Percentiles rank a stretch among this genome's conserved stretches.
These are phyloP conservation scores for Globisporangium megalacanthum DNA, from an alignment of 352 stramenopile genomes.

Conservation along the genomic window DNA sequence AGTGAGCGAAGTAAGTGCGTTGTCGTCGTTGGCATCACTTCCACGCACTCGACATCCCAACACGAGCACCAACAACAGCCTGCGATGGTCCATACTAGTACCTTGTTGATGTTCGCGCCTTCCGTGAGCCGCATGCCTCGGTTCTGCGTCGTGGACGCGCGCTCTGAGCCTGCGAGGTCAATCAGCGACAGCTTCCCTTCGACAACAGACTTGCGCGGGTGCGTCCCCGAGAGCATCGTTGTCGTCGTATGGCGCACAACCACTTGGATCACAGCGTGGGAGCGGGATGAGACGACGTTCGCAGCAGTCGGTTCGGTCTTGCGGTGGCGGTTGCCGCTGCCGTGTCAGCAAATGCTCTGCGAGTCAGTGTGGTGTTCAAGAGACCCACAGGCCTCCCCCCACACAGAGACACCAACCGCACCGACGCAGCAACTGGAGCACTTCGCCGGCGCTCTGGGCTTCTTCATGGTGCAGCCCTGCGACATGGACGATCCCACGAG, in stretches of 20 bases:
- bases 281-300: constrained; percentile 78
- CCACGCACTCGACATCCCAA: too few species aligned
- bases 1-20: neutral
- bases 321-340: constrained; percentile 43
- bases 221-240: constrained; percentile 40
- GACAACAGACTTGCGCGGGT: constrained; percentile 45
- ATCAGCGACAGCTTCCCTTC: constrained; percentile 81
- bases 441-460: constrained; percentile 36
- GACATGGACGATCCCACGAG: constrained; percentile 45
- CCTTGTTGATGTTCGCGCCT: constrained; percentile 69
- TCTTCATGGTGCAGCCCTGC: constrained; percentile 44
- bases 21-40: neutral
- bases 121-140: constrained; percentile 46
- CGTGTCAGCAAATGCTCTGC: neutral
- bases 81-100: neutral
- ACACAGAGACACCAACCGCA: constrained; percentile 6
- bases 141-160: constrained; percentile 79
- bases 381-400: neutral
- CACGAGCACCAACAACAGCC: neutral
- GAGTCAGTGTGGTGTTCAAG: neutral
- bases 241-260: constrained; percentile 48
- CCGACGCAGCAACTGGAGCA: constrained; percentile 39
- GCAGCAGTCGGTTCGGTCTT: constrained; percentile 70
- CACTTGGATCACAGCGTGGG: constrained; percentile 82
- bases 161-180: constrained; percentile 78